Base-by-base conservation (phyloP, 768 basidiomycete species). In the Gloeostereum incarnatum region DNA sequence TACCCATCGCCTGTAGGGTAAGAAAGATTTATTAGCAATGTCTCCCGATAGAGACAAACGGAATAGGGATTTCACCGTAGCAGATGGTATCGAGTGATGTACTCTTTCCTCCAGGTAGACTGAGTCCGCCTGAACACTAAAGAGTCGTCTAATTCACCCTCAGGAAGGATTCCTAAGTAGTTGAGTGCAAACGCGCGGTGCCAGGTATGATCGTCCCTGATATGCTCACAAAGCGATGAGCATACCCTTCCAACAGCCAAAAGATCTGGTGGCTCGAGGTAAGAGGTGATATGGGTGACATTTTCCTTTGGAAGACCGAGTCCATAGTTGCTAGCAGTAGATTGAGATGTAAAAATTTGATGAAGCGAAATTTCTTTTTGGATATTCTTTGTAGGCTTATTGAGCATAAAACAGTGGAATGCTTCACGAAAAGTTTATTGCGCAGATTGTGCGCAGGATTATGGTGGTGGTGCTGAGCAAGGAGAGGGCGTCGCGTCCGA, bases 151-250 rank as follows among this genome's bases (percentile, higher is more conserved):
- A 81, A 56, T 42, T 75, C 71, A 39, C 57, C 57, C 56, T 88
- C 82, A 13, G 84, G 85, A 6, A 66, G 58, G 37, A 87, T 69
- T 35, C 73, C 76, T 31, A 87, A 54, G 51, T 76, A 78, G 53
- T 80, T 78, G 37, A 65, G 71, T 44, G 77, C 61, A 56, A 85
- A 86, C 20, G 88, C 87, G 16, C 75, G 64, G 36, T 72, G 68
- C 87, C 87, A 91, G 24, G 83, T 88, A 50, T 74, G 78, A 43
- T 91, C 87, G 49, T 84, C 70, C 39, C 70, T 70, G 67, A 87
- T 61, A 68, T 87, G 85, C 45, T 68, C 61, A 52, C 69, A 64
- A 40, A 87, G 65, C 42, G 50, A 52, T 33, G 54, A 60, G 57
- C 68, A 70, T 42, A 78, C 74, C 46, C 58, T 52, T 16, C 68